These are phyloP conservation scores for Halteria grandinella DNA, from an alignment of 73 alveolate genomes.

Conservation along the genomic window DNA sequence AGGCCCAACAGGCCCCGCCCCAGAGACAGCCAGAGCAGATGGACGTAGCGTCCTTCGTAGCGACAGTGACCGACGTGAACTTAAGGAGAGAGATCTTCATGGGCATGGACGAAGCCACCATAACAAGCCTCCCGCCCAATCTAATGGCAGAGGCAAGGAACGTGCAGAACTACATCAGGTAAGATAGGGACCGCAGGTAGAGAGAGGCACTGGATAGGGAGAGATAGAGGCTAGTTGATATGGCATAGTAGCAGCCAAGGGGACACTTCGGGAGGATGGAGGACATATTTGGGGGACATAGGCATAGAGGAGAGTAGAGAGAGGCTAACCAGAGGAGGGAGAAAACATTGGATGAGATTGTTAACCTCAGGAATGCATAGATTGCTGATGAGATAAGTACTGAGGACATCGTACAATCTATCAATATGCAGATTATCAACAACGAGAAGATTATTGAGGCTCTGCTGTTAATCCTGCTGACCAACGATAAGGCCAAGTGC, in stretches of 20 bases:
- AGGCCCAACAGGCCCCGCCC: background rate
- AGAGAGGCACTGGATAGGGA: slow-evolving; percentile 7
- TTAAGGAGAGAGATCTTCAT: slow-evolving; percentile 68
- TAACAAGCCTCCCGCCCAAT: slow-evolving; percentile 78
- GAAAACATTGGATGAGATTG: slow-evolving; percentile 12
- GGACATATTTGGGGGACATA: background rate
- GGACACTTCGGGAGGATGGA: background rate
- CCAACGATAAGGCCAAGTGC: background rate
- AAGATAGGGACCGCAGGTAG: slow-evolving; percentile 35
- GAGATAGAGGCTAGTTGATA: background rate
- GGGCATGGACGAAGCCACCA: slow-evolving; percentile 61
- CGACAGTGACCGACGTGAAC: slow-evolving; percentile 62
- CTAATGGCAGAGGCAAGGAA: slow-evolving; percentile 84
- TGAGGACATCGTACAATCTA: background rate
- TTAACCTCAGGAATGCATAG: background rate
- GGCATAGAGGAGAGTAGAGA: slow-evolving; percentile 14
- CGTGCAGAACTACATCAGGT: slow-evolving; percentile 48
- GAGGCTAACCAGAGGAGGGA: background rate
- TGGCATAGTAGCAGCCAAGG: background rate
- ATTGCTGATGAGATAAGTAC: background rate
- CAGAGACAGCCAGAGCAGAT: slow-evolving; percentile 61
- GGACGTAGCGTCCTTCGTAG: slow-evolving; percentile 76
- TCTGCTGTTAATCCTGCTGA: background rate
- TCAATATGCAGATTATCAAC: background rate
- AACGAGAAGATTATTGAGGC: slow-evolving; percentile 37